A percentile compares a stretch with the other conserved stretches of the same genome.
These are phyloP conservation scores for Exophiala bonariae DNA, from an alignment of 2,329 filamentous ascomycete genomes.

Conservation along the genomic window DNA sequence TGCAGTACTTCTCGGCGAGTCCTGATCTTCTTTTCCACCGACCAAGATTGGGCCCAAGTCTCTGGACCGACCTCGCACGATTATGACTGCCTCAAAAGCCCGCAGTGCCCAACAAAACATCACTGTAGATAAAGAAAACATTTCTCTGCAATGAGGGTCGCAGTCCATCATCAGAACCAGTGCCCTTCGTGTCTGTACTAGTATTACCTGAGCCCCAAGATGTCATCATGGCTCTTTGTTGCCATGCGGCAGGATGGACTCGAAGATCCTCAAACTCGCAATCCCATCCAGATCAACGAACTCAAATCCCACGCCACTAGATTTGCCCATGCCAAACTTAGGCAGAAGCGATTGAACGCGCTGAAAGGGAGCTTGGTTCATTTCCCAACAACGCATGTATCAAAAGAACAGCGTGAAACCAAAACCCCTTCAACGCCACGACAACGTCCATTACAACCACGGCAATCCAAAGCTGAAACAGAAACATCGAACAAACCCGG, in stretches of 20 bases:
- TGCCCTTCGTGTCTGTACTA: too few relatives aligned
- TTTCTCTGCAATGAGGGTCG: too few relatives aligned
- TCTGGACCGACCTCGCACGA: too few relatives aligned
- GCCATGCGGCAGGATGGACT: neutral
- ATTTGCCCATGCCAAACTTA: neutral
- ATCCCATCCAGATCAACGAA: neutral
- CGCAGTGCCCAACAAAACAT: too few relatives aligned
- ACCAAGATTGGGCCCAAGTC: too few relatives aligned
- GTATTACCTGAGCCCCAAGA: neutral
- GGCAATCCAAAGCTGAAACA: neutral
- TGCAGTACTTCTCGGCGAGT: too few relatives aligned
- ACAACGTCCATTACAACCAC: neutral
- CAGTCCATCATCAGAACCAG: too few relatives aligned
- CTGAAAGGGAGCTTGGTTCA: neutral
- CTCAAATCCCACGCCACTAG: constrained; percentile 1
- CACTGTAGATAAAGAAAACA: too few relatives aligned
- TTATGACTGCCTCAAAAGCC: too few relatives aligned
- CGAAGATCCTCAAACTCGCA: neutral
- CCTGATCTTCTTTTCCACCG: too few relatives aligned
- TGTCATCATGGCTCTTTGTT: neutral
- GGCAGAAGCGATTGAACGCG: neutral
- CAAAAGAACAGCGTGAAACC: neutral
- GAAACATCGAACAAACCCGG: neutral
- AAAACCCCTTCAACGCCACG: too few relatives aligned
- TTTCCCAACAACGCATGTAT: neutral